Evolutionary conservation across 495 filamentous ascomycete species (phyloP).

Genomic region (Delitschia confertaspora): DNA sequence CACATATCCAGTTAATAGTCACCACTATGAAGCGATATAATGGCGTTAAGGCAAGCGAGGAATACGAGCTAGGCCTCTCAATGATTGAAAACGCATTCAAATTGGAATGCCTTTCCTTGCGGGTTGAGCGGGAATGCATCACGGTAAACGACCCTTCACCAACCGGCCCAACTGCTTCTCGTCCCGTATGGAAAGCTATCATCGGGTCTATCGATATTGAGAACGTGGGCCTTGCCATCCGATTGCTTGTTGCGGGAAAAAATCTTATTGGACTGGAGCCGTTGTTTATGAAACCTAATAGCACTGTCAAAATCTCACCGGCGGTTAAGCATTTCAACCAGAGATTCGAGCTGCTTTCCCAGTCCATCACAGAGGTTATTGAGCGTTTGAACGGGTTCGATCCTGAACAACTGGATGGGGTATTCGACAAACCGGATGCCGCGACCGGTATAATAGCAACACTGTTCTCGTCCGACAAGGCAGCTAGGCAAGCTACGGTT

Average conservation of each 20-base stretch:
- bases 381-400: conserved; percentile 68
- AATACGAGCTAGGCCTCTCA: conserved; percentile 37
- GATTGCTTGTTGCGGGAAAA: conserved; percentile 60
- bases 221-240: conserved; percentile 56
- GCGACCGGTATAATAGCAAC: conserved; percentile 59
- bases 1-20: conserved; percentile 33
- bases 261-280: conserved; percentile 64
- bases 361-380: conserved; percentile 61
- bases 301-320: conserved; percentile 38
- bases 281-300: conserved; percentile 48
- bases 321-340: conserved; percentile 63
- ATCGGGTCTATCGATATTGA: conserved; percentile 56
- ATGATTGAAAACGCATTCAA: conserved; percentile 63
- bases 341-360: conserved; percentile 58
- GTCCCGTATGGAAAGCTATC: conserved; percentile 67
- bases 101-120: conserved; percentile 66
- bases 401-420: conserved; percentile 49
- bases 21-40: conserved; percentile 11
- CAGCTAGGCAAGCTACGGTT: conserved; percentile 63
- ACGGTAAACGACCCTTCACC: conserved; percentile 51
- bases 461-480: conserved; percentile 59
- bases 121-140: conserved; percentile 61
- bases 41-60: conserved; percentile 20
- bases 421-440: conserved; percentile 55
- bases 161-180: conserved; percentile 55